These are phyloP conservation scores for Juglanconis sp. DNA, from an alignment of 2,329 filamentous ascomycete species.

Conservation along the genomic window DNA sequence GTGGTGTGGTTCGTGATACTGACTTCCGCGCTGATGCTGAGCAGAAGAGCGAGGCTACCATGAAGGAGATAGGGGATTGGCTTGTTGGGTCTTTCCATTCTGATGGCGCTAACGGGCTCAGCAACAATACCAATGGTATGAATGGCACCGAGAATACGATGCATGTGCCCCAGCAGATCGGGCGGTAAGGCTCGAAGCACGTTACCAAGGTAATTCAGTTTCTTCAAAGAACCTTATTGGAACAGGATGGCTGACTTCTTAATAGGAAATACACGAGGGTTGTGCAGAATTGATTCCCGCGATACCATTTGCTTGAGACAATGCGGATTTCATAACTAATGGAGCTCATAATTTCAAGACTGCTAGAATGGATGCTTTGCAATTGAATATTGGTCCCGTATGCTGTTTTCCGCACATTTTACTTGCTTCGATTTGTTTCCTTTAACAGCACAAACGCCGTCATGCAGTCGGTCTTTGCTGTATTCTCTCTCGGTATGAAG, in stretches of 20 bases:
- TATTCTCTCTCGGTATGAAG: no score
- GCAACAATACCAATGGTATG: not conserved
- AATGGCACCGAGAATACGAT: not conserved
- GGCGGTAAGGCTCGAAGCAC: not conserved
- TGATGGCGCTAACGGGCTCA: not conserved
- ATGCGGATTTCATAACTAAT: not conserved
- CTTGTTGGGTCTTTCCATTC: not conserved
- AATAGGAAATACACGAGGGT: not conserved
- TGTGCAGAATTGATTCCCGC: not conserved
- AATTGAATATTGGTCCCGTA: no score
- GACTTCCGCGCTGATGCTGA: constrained; percentile 12
- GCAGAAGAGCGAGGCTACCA: constrained; percentile 5
- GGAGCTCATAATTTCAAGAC: not conserved
- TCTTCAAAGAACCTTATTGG: not conserved
- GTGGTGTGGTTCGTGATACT: constrained; percentile 5
- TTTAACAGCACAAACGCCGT: no score
- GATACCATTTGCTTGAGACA: not conserved
- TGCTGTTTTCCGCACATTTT: no score
- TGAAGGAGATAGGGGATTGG: constrained; percentile 13
- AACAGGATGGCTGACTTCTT: not conserved
- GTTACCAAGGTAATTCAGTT: not conserved
- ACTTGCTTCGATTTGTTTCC: no score
- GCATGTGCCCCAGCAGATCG: constrained; percentile 5
- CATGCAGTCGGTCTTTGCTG: no score
- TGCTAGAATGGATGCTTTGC: no score